A percentile compares a stretch with the other conserved stretches of the same genome.
Evolutionary conservation across 1,284 basidiomycete genomes (phyloP).

Genomic region (Leccinum solheimii): DNA sequence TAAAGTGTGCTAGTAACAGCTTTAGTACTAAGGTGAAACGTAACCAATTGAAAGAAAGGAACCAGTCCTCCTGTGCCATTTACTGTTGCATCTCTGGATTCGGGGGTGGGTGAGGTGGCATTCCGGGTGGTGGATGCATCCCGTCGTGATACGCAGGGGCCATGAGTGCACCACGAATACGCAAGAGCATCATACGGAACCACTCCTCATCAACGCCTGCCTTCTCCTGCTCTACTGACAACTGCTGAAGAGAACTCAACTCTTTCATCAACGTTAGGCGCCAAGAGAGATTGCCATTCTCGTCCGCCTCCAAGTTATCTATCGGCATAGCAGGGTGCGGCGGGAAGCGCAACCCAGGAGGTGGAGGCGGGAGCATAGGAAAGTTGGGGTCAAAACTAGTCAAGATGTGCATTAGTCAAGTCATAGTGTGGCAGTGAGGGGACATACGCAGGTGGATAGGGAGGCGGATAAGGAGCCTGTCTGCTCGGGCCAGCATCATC

Average conservation of each 20-base stretch:
- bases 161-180: slow-evolving; percentile 68
- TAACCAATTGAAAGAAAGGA: slow-evolving; percentile 8
- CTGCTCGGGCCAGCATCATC: slow-evolving; percentile 60
- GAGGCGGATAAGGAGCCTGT: slow-evolving; percentile 56
- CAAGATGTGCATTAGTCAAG: slow-evolving; percentile 16
- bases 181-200: slow-evolving; percentile 79
- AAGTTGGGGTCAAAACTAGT: slow-evolving; percentile 68
- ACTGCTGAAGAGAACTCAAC: slow-evolving; percentile 64
- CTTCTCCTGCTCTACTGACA: slow-evolving; percentile 78
- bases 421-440: background rate
- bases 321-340: slow-evolving; percentile 57
- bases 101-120: slow-evolving; percentile 37
- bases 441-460: slow-evolving; percentile 44
- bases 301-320: slow-evolving; percentile 70
- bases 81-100: slow-evolving; percentile 36
- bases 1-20: slow-evolving; percentile 1
- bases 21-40: slow-evolving; percentile 12
- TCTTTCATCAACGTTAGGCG: slow-evolving; percentile 75
- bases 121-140: slow-evolving; percentile 56
- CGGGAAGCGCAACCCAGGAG: slow-evolving; percentile 59
- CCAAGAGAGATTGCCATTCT: slow-evolving; percentile 78
- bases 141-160: slow-evolving; percentile 59
- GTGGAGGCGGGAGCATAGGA: slow-evolving; percentile 57
- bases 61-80: background rate
- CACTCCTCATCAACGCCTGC: slow-evolving; percentile 74